Evolutionary conservation across 2,329 filamentous ascomycete genomes (phyloP).

Genomic region (Colletotrichum echinochloae): DNA sequence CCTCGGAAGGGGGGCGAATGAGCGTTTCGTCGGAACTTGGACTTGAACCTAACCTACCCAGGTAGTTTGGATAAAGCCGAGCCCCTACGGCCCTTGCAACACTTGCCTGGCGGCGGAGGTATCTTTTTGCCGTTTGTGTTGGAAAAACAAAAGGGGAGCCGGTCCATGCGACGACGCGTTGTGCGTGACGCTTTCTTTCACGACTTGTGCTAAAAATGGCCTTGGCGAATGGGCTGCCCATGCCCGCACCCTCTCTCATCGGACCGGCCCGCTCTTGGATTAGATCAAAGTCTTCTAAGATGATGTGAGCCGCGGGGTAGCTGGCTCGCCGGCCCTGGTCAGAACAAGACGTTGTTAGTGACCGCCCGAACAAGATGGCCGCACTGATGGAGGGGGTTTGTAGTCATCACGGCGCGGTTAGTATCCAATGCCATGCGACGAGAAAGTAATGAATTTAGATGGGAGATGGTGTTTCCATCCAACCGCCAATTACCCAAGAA

Average conservation of each 20-base stretch:
- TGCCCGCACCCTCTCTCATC: not conserved
- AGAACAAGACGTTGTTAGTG: too few relatives aligned
- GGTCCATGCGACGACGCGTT: too few relatives aligned
- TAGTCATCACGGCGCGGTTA: not conserved
- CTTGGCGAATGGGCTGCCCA: too few relatives aligned
- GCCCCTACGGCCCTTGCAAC: not conserved
- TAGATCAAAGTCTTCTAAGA: not conserved
- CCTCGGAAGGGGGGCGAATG: not conserved
- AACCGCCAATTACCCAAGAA: not conserved
- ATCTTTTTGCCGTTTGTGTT: not conserved
- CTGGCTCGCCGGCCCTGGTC: conserved; percentile 8
- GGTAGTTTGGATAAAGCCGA: not conserved
- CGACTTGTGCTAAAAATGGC: too few relatives aligned
- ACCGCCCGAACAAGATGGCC: not conserved
- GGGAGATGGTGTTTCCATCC: conserved; percentile 26
- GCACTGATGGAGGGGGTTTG: not conserved
- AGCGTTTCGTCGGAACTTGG: not conserved
- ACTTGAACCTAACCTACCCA: not conserved
- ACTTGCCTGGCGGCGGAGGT: not conserved
- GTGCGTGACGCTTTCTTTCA: too few relatives aligned
- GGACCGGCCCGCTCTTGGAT: not conserved
- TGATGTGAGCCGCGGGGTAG: conserved; percentile 1
- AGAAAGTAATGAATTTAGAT: not conserved
- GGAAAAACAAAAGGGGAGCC: too few relatives aligned
- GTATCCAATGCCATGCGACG: conserved; percentile 8